Evolutionary conservation across 1,284 basidiomycete genomes (phyloP), one percentile per base, ranked within the genome.

Genomic region (Baeospora myosura): DNA sequence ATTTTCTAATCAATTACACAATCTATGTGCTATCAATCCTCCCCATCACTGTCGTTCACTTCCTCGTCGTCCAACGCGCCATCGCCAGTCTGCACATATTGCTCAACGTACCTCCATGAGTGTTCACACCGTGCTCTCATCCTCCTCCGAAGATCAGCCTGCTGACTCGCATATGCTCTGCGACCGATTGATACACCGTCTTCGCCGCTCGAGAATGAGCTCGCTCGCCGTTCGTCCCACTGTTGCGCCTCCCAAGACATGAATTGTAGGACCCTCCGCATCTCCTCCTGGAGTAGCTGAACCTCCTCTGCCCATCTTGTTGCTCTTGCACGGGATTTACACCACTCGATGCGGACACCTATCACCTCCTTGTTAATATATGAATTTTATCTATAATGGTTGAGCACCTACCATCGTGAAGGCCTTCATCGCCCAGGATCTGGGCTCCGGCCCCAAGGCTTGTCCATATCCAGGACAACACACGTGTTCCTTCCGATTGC

Each of bases 331-430:
- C 45, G 33, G 8, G 50, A 38, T 14, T 51, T 52, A 24, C 48
- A 53, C 55, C 53, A 57, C 36, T 57, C 47, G 8, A 56, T 21
- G n/a, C 38, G 38, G 14, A 55, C 36, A 5, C 21, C 50, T 52
- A 30, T 22, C 12, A n/a, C n/a, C n/a, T n/a, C n/a, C n/a, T n/a
- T n/a, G n/a, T n/a, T n/a, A n/a, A 11, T 4, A 8, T 11, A 20
- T 16, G 11, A 14, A 11, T 17, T 7, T 28, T n/a, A 30, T 7
- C 2, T 11, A 8, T 14, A 12, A 17, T 14, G 12, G 41, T 20
- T 26, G 4, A 22, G 2, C 32, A 34, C 32, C 18, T 11, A 34
- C 32, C 32, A 3, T 3, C 3, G 7, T 20, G 18, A n/a, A 34
- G 6, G 21, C 14, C 32, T 18, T 34, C 7, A 8, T 34, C 32